Evolutionary conservation across 805 yeast species (phyloP).

Genomic region (Suhomyces kilbournensis): DNA sequence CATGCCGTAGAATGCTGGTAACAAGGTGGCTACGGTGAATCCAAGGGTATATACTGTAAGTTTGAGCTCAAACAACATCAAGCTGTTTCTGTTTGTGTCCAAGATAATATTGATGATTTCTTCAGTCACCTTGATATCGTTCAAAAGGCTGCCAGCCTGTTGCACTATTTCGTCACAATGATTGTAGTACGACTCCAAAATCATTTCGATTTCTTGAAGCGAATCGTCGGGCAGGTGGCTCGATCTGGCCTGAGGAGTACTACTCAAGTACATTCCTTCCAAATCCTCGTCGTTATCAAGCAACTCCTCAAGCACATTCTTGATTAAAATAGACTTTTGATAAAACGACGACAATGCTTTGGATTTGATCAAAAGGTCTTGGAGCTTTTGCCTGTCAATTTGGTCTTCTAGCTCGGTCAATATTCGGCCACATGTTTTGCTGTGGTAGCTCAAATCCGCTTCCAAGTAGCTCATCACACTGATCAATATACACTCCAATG

Average conservation of each 20-base stretch:
- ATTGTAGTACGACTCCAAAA: slow-evolving; percentile 82
- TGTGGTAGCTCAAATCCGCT: slow-evolving; percentile 63
- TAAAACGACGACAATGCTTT: slow-evolving; percentile 69
- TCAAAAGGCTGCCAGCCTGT: slow-evolving; percentile 76
- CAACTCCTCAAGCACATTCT: slow-evolving; percentile 79
- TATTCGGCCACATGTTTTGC: slow-evolving; percentile 57
- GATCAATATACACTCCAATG: slow-evolving; percentile 76
- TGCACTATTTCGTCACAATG: slow-evolving; percentile 94
- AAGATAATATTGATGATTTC: slow-evolving; percentile 88
- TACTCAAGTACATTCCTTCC: slow-evolving; percentile 64
- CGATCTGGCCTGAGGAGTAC: neutral
- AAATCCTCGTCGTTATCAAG: slow-evolving; percentile 85
- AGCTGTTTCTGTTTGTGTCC: slow-evolving; percentile 86
- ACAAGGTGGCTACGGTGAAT: slow-evolving; percentile 74
- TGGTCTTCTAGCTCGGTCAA: slow-evolving; percentile 72
- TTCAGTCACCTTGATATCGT: slow-evolving; percentile 85
- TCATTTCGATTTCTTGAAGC: slow-evolving; percentile 78
- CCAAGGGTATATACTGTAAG: slow-evolving; percentile 83
- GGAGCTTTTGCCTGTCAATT: slow-evolving; percentile 70
- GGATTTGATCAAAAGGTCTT: slow-evolving; percentile 70
- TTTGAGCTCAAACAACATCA: slow-evolving; percentile 82
- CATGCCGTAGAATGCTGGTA: slow-evolving; percentile 92
- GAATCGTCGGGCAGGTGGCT: slow-evolving; percentile 34
- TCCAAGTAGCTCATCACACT: slow-evolving; percentile 79
- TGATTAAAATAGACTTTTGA: slow-evolving; percentile 71